Base-by-base conservation (phyloP, 257 asterid genomes). In the Rauvolfia tetraphylla region DNA sequence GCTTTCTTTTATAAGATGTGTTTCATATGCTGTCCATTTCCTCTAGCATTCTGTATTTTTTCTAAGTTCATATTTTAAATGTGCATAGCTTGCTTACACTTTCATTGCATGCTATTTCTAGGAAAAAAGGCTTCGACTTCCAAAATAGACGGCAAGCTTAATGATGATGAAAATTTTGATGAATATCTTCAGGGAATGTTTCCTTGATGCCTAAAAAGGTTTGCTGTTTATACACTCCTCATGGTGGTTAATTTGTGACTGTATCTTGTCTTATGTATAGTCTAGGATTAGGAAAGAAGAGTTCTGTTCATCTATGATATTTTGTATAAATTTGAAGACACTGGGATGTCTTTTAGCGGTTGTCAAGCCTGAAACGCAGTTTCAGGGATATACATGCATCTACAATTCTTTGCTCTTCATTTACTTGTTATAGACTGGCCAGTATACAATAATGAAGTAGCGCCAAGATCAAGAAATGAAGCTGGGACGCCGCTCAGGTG, bases 131-230 rank as follows among this genome's bases (percentile, higher is more conserved):
- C 81, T 76, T 81, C 84, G 41, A 74, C 88, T 74, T 84, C 98
- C 49, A 71, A 71, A 1, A 73, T 76, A 34, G 81, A 81, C 71
- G 81, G 25, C 17, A 85, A 78, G 69, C 61, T 49, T 5, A 86
- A 85, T 9, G 93, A 87, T 33, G 93, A 89, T 53, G 98, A 92
- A 33, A 88, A 88, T 87, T 91, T 92, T 41, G 94, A 95, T 1
- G 96, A 92, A 84, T 92, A 86, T 84, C 95, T 95, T 18, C 87
- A 86, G 56, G 99, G 97, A 72, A 91, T 95, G 99, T 95, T 95
- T 87, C 98, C 91, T 82, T 92, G 89, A 90, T 46, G 10, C 25
- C 3, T 27, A 23, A n/a, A 13, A 42, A 39, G 31, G n/a, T n/a
- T 31, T 42, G 39, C 38, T 20, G 33, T 59, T 41, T 12, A 33